Percentiles rank a stretch among this genome's conserved stretches.
These are phyloP conservation scores for Podaxis sp. DNA, from an alignment of 768 basidiomycete species.

Conservation along the genomic window DNA sequence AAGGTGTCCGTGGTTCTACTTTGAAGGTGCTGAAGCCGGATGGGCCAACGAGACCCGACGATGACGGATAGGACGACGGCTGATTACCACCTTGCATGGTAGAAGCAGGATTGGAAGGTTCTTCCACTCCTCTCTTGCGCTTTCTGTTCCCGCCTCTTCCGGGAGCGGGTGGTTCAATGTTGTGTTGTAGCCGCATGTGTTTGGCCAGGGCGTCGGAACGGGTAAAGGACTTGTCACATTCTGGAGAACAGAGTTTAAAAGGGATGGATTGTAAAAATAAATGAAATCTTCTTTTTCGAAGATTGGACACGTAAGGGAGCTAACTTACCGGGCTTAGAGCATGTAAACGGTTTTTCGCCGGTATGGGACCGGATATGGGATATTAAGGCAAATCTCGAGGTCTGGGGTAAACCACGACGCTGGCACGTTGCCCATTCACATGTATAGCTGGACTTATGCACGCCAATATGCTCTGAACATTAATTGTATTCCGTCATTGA, in stretches of 20 bases:
- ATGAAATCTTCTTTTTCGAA: slow-evolving; percentile 9
- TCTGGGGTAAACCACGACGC: slow-evolving; percentile 78
- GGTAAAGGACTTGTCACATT: slow-evolving; percentile 94
- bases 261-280: slow-evolving; percentile 6
- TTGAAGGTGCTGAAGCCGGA: slow-evolving; percentile 57
- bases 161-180: slow-evolving; percentile 68
- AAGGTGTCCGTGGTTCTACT: slow-evolving; percentile 46
- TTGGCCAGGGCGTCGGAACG: slow-evolving; percentile 92
- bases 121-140: slow-evolving; percentile 56
- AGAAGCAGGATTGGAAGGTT: slow-evolving; percentile 16
- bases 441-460: slow-evolving; percentile 78
- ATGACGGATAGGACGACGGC: neutral
- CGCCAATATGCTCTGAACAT: slow-evolving; percentile 69
- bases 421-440: slow-evolving; percentile 88
- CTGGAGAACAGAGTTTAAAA: slow-evolving; percentile 33
- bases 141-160: slow-evolving; percentile 67
- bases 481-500: slow-evolving; percentile 1
- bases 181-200: slow-evolving; percentile 88
- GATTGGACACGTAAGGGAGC: slow-evolving; percentile 7
- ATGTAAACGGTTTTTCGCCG: slow-evolving; percentile 91
- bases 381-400: slow-evolving; percentile 84
- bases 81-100: slow-evolving; percentile 9
- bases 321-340: slow-evolving; percentile 67
- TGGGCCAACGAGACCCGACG: slow-evolving; percentile 10
- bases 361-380: slow-evolving; percentile 92